Evolutionary conservation across 208 protist genomes (phyloP).

Genomic region (Balamuthia mandrillaris): DNA sequence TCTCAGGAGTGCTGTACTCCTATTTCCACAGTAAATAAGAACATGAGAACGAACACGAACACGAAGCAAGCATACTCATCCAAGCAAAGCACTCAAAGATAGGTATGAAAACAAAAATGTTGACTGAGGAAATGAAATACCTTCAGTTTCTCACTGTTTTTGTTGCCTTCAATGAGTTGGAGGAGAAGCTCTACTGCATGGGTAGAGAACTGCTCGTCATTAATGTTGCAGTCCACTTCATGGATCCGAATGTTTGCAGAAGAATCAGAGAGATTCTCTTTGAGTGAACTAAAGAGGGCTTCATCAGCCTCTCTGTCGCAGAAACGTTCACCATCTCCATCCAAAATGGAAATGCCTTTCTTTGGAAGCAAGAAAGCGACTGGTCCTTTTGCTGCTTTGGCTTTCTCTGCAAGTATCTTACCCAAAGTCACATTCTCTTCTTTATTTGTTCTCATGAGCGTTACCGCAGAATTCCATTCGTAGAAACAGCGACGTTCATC

Average conservation of each 20-base stretch:
- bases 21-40: not conserved
- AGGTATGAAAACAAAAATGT: no score
- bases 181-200: not conserved
- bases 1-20: no score
- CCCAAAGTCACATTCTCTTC: not conserved
- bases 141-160: no score
- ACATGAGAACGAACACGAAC: not conserved
- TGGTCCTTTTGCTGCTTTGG: not conserved
- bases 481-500: not conserved
- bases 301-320: constrained; percentile 17
- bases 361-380: constrained; percentile 5
- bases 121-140: not conserved
- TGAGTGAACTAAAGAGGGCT: constrained; percentile 22
- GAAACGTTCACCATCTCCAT: constrained; percentile 1
- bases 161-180: not conserved
- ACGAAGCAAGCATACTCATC: no score
- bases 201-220: not conserved
- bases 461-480: constrained; percentile 19
- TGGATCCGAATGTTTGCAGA: not conserved
- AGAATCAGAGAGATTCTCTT: not conserved
- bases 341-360: not conserved
- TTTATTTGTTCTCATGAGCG: not conserved
- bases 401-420: constrained; percentile 20
- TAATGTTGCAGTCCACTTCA: constrained; percentile 7
- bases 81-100: no score